Percentiles rank a stretch among this genome's conserved stretches.
These are phyloP conservation scores for Aspergillus saccharolyticus DNA, from an alignment of 495 filamentous ascomycete genomes.

Conservation along the genomic window DNA sequence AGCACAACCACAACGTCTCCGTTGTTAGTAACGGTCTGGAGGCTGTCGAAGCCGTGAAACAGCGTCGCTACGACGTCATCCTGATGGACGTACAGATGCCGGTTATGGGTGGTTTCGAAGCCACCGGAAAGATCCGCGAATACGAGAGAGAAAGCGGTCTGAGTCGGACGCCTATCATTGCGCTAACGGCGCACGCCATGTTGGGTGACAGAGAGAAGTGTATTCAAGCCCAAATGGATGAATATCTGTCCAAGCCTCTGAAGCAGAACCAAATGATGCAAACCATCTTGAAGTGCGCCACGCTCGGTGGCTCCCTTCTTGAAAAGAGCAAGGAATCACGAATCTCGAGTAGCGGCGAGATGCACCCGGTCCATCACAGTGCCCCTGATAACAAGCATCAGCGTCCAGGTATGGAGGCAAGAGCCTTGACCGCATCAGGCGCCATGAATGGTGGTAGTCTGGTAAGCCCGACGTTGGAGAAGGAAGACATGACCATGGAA, in stretches of 20 bases:
- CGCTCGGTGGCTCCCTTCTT: constrained; percentile 81
- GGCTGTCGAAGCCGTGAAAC: constrained; percentile 82
- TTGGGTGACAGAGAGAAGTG: constrained; percentile 98
- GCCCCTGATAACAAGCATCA: constrained; percentile 27
- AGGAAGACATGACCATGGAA: constrained; percentile 63
- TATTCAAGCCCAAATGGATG: constrained; percentile 97
- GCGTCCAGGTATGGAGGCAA: constrained; percentile 45
- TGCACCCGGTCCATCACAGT: constrained; percentile 37
- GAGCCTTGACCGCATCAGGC: constrained; percentile 61
- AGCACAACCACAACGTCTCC: constrained; percentile 94
- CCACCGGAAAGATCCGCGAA: constrained; percentile 93
- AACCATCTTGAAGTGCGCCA: constrained; percentile 93
- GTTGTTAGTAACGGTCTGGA: constrained; percentile 94
- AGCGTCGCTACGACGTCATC: constrained; percentile 90
- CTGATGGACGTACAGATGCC: constrained; percentile 99
- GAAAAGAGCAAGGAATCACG: constrained; percentile 62
- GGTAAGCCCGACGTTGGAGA: constrained; percentile 58
- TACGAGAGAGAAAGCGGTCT: constrained; percentile 75
- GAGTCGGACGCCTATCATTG: constrained; percentile 89
- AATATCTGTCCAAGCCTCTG: constrained; percentile 96
- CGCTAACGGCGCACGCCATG: constrained; percentile 97
- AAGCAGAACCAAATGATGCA: constrained; percentile 99
- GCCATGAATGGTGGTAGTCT: constrained; percentile 45
- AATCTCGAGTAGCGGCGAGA: constrained; percentile 51
- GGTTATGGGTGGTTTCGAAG: constrained; percentile 98